A percentile compares a stretch with the other conserved stretches of the same genome.
These are phyloP conservation scores for Komagataella mondaviorum DNA, from an alignment of 805 yeast genomes.

Conservation along the genomic window DNA sequence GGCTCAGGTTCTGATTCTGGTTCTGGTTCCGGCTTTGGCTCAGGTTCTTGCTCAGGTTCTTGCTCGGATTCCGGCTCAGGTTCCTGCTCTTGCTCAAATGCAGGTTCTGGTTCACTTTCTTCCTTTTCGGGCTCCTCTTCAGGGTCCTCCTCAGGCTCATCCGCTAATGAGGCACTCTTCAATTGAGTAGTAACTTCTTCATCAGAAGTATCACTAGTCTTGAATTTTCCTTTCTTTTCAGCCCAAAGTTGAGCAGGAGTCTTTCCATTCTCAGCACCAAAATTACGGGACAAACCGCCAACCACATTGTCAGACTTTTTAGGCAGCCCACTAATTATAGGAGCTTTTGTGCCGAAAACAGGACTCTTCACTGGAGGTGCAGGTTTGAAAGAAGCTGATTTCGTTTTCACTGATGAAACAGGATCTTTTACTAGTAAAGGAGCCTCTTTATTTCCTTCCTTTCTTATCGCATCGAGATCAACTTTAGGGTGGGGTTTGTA, in stretches of 20 bases:
- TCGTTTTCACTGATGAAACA: conserved; percentile 2
- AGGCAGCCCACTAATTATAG: conserved; percentile 14
- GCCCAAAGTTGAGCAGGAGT: conserved; percentile 97
- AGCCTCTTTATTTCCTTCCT: conserved; percentile 27
- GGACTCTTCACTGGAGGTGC: conserved; percentile 14
- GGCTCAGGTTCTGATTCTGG: conserved; percentile 6
- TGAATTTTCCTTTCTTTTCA: conserved; percentile 64
- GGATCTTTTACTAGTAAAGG: background rate
- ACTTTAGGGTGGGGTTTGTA: conserved; percentile 49
- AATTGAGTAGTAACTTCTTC: conserved; percentile 16
- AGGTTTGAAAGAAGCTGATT: conserved; percentile 23
- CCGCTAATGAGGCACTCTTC: conserved; percentile 1
- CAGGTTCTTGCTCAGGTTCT: conserved; percentile 7
- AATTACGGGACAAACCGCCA: conserved; percentile 48
- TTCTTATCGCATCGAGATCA: conserved; percentile 39
- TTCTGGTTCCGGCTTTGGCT: conserved; percentile 10
- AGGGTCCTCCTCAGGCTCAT: conserved; percentile 10
- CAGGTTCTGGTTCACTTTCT: conserved; percentile 2
- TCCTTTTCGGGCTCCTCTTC: conserved; percentile 1
- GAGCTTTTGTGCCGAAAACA: conserved; percentile 21
- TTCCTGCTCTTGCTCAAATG: conserved; percentile 2
- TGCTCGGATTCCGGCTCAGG: conserved; percentile 3
- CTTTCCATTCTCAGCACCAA: conserved; percentile 62
- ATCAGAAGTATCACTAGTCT: conserved; percentile 21
- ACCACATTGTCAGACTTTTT: conserved; percentile 27